Evolutionary conservation across 108 stramenopile species (phyloP).

Genomic region (Cyclotella baltica): DNA sequence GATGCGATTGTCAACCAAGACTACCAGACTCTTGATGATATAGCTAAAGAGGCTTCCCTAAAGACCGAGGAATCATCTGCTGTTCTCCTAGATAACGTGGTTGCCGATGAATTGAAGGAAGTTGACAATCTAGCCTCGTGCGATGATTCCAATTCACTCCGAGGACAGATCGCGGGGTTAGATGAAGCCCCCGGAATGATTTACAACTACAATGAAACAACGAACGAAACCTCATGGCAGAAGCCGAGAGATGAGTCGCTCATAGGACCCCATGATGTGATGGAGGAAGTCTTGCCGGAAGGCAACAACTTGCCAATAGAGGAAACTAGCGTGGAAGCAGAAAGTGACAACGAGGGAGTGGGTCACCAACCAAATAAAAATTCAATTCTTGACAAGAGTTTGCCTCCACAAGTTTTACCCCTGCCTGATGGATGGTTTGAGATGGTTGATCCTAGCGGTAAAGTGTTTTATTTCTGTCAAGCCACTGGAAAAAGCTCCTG

Average conservation of each 20-base stretch:
- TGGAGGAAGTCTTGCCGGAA: no score
- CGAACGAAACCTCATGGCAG: no score
- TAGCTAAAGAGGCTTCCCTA: neutral
- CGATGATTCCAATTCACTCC: no score
- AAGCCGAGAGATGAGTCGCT: no score
- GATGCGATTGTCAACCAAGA: neutral
- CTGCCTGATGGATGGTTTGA: slow-evolving; percentile 73
- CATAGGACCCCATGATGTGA: no score
- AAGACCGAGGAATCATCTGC: neutral
- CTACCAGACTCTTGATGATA: neutral
- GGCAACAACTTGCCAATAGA: no score
- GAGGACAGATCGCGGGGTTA: no score
- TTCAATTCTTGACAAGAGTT: neutral
- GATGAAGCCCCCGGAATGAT: no score
- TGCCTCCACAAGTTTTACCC: neutral
- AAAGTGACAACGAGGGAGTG: neutral
- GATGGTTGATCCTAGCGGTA: slow-evolving; percentile 42
- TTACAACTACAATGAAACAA: no score
- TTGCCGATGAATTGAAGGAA: neutral
- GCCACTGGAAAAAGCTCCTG: slow-evolving; percentile 48
- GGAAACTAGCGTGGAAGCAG: no score
- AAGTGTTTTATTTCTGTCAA: slow-evolving; percentile 57
- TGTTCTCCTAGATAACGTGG: neutral
- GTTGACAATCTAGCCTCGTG: neutral
- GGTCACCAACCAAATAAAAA: neutral